These are phyloP conservation scores for Fomitopsis palustris DNA, from an alignment of 1,284 basidiomycete species.

Conservation along the genomic window DNA sequence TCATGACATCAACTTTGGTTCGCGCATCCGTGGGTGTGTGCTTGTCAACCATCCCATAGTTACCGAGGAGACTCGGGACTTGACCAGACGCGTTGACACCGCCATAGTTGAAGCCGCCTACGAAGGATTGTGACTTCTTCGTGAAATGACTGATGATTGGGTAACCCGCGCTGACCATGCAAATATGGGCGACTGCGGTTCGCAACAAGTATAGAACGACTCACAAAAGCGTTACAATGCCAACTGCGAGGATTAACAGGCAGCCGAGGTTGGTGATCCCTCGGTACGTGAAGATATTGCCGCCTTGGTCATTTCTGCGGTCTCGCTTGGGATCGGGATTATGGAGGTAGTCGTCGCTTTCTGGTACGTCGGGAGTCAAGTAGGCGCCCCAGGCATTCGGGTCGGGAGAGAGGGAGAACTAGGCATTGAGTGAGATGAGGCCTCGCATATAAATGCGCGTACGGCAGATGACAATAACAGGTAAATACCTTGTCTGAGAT, in stretches of 20 bases:
- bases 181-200: conserved; percentile 1
- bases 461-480: background rate
- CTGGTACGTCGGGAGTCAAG: conserved; percentile 51
- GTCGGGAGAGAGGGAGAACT: conserved; percentile 76
- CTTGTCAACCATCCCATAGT: conserved; percentile 71
- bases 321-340: conserved; percentile 77
- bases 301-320: conserved; percentile 55
- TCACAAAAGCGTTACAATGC: conserved; percentile 73
- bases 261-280: conserved; percentile 79
- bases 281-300: conserved; percentile 68
- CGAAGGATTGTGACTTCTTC: conserved; percentile 39
- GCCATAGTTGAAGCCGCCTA: conserved; percentile 75
- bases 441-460: too few relatives aligned
- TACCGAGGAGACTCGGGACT: conserved; percentile 56
- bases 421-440: background rate
- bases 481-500: conserved; percentile 35
- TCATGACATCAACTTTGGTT: conserved; percentile 55
- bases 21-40: conserved; percentile 68
- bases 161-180: conserved; percentile 65
- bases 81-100: conserved; percentile 82
- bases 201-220: conserved; percentile 18
- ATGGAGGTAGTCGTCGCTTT: conserved; percentile 72
- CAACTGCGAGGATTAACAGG: conserved; percentile 57
- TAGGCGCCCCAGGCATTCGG: conserved; percentile 69
- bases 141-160: conserved; percentile 75